A percentile compares a stretch with the other conserved stretches of the same genome.
Conservation (phyloP, 2,329 filamentous ascomycete genomes). For the Hymenoscyphus fructigenus region DNA sequence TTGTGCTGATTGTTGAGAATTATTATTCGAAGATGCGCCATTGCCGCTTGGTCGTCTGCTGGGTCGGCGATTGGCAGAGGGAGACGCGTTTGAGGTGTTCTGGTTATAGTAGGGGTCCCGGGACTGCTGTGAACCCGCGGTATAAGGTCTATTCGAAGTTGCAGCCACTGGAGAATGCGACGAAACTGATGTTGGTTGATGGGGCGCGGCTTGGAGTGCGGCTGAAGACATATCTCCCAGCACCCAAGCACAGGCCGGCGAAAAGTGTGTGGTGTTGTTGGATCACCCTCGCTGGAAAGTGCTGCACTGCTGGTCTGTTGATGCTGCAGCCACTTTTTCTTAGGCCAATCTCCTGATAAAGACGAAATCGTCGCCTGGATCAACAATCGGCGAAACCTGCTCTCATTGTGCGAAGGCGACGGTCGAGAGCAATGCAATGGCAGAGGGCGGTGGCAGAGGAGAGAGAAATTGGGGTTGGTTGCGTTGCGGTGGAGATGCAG, state of each 20-base stretch:
- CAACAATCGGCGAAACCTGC: conserved; percentile 42
- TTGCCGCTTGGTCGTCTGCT: conserved; percentile 54
- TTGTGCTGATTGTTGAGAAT: conserved; percentile 28
- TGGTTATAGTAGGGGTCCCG: conserved; percentile 54
- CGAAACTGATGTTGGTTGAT: conserved; percentile 49
- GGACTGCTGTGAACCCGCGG: conserved; percentile 52
- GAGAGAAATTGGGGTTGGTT: not conserved
- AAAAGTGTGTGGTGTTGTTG: conserved; percentile 16
- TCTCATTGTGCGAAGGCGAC: conserved; percentile 46
- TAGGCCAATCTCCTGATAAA: conserved; percentile 20
- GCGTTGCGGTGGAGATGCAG: not conserved
- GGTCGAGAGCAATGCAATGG: not conserved
- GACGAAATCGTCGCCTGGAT: conserved; percentile 35
- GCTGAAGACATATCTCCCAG: conserved; percentile 59
- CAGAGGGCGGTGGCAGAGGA: not conserved
- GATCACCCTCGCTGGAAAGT: not conserved
- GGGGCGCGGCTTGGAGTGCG: conserved; percentile 59
- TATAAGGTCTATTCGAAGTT: conserved; percentile 52
- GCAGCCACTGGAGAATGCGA: conserved; percentile 48
- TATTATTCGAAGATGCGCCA: conserved; percentile 39
- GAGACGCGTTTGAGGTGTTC: conserved; percentile 42
- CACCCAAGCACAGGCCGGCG: not conserved
- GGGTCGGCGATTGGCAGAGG: conserved; percentile 50
- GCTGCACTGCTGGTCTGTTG: not conserved
- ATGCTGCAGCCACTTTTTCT: conserved; percentile 12